Base-by-base conservation (phyloP, 1,284 basidiomycete species). In the Ganoderma leucocontextum region DNA sequence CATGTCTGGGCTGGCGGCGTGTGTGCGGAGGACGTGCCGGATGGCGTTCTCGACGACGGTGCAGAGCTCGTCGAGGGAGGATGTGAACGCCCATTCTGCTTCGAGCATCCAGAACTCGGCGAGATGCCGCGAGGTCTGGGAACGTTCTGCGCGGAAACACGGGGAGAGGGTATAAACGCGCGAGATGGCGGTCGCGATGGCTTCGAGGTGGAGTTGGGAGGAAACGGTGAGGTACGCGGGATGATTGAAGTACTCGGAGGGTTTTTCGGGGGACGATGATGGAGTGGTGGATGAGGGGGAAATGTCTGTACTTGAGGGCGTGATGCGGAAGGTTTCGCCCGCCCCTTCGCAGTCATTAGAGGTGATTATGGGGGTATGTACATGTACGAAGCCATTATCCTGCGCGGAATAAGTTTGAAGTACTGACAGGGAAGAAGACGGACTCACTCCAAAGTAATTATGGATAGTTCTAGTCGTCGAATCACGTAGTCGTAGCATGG, bases 51-150 rank as follows among this genome's bases (percentile, higher is more conserved):
- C 95, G 1, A 93, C 89, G 29, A 95, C 82, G 49, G 84, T 81
- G 78, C 94, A 93, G 17, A 98, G 80, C 25, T 88, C 87, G 0
- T 80, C 78, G 7, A 91, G 80, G 17, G 77, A 74, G 38, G 77
- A 75, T 38, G 79, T 81, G 77, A 94, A 94, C 0, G 89, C 89
- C 83, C 94, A 90, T 78, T 98, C 97, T 0, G 94, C 96, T 81
- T 99, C 97, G 66, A 98, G 87, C 97, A 99, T 99, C 94, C 95
- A 98, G 80, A 99, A 99, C 78, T 99, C 98, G 60, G 95, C 90
- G 8, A 99, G 87, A 80, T 99, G 97, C n/a, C 97, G 87, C 61
- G 89, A 90, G 1, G 97, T 99, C 74, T 92, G 87, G 4, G 91
- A 94, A 8, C 90, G 89, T 76, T 99, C 97, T 22, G 97, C 97